These are phyloP conservation scores for Urostyla sp. DNA, from an alignment of 73 alveolate genomes.

Conservation along the genomic window DNA sequence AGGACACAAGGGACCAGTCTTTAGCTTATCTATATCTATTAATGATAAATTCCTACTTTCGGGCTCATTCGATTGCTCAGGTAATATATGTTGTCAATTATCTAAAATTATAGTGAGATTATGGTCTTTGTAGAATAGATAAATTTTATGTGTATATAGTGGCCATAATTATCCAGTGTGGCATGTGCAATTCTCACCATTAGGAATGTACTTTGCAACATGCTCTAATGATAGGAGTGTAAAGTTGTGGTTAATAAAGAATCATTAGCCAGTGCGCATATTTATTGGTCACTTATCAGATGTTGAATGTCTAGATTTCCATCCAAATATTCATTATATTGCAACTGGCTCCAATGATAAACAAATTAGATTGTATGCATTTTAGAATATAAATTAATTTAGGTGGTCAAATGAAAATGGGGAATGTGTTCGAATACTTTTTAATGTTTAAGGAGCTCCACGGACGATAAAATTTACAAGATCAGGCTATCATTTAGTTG, in stretches of 20 bases:
- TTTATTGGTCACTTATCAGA: conserved; percentile 91
- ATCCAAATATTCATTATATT: conserved; percentile 89
- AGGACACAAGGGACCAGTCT: conserved; percentile 91
- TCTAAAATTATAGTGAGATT: conserved; percentile 80
- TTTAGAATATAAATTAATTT: not conserved
- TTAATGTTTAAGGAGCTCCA: conserved; percentile 77
- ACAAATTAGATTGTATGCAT: conserved; percentile 84
- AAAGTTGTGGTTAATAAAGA: conserved; percentile 80
- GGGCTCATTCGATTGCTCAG: conserved; percentile 82
- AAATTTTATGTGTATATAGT: conserved; percentile 71
- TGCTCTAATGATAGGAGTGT: conserved; percentile 93
- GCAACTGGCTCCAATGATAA: conserved; percentile 94
- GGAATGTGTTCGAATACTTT: conserved; percentile 87
- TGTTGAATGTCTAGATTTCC: conserved; percentile 87
- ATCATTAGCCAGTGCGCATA: conserved; percentile 78
- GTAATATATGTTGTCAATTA: conserved; percentile 68
- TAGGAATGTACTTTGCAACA: conserved; percentile 87
- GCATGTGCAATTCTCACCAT: conserved; percentile 91
- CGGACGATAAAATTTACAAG: conserved; percentile 83
- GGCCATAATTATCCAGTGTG: conserved; percentile 90
- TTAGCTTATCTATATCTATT: conserved; percentile 78
- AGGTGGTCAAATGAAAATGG: conserved; percentile 80
- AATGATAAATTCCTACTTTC: conserved; percentile 80
- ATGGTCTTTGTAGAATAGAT: conserved; percentile 79
- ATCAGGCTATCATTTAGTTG: conserved; percentile 78